A percentile compares a stretch with the other conserved stretches of the same genome.
Evolutionary conservation across 1,139 yeast species (phyloP).

Genomic region (Debaryomycetaceae sp.): DNA sequence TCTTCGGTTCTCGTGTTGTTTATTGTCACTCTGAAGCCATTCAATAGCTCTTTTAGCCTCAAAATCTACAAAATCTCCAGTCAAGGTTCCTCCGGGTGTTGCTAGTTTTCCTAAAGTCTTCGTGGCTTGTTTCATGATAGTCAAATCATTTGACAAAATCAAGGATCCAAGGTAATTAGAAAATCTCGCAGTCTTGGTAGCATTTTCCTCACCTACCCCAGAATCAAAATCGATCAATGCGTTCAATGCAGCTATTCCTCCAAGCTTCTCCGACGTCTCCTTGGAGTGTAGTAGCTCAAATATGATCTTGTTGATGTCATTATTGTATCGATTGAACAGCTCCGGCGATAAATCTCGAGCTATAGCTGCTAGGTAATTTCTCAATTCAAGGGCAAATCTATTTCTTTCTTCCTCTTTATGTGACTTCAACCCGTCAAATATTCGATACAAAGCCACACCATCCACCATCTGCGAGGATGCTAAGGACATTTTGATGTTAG

Average conservation of each 20-base stretch:
- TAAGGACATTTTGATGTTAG: slow-evolving; percentile 20
- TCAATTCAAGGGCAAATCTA: slow-evolving; percentile 63
- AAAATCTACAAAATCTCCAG: slow-evolving; percentile 89
- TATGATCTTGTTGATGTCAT: slow-evolving; percentile 81
- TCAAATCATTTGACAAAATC: slow-evolving; percentile 77
- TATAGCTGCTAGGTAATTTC: slow-evolving; percentile 62
- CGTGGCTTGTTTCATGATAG: slow-evolving; percentile 84
- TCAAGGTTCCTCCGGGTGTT: slow-evolving; percentile 81
- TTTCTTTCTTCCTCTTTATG: slow-evolving; percentile 48
- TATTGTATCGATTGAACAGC: slow-evolving; percentile 75
- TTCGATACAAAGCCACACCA: slow-evolving; percentile 51
- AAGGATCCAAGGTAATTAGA: slow-evolving; percentile 83
- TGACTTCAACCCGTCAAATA: slow-evolving; percentile 52
- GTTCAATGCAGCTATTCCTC: slow-evolving; percentile 90
- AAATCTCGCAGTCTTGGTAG: slow-evolving; percentile 85
- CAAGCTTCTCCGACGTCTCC: slow-evolving; percentile 70
- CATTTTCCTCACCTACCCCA: slow-evolving; percentile 66
- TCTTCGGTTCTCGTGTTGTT: slow-evolving; percentile 73
- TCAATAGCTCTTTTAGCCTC: slow-evolving; percentile 89
- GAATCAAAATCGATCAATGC: slow-evolving; percentile 77
- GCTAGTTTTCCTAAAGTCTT: slow-evolving; percentile 84
- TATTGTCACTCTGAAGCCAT: slow-evolving; percentile 79
- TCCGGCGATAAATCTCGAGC: slow-evolving; percentile 77
- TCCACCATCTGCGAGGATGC: slow-evolving; percentile 41
- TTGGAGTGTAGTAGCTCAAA: slow-evolving; percentile 80